These are phyloP conservation scores for Microdochium bolleyi DNA, from an alignment of 2,329 filamentous ascomycete species.

Conservation along the genomic window DNA sequence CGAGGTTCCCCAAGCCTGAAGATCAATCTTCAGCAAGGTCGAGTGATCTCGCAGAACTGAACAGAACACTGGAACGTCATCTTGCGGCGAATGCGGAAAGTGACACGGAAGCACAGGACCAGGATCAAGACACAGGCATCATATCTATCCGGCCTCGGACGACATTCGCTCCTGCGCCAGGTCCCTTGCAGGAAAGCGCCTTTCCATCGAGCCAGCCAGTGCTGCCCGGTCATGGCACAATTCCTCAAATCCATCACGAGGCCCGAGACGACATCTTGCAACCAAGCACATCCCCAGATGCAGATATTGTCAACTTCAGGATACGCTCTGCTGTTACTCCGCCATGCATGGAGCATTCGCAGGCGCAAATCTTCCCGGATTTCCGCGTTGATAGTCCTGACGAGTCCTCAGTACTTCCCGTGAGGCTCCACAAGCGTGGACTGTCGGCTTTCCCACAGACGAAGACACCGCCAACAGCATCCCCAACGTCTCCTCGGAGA, in stretches of 20 bases:
- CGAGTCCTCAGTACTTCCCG: background rate
- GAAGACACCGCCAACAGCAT: background rate
- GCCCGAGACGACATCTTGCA: background rate
- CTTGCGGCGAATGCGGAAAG: background rate
- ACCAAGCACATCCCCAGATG: background rate
- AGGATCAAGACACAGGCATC: background rate
- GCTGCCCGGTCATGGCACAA: background rate
- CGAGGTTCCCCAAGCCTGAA: background rate
- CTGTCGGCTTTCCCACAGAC: background rate
- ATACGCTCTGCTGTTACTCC: background rate
- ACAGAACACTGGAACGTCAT: background rate
- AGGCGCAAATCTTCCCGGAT: background rate
- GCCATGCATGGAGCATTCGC: background rate
- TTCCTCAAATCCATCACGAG: too few species aligned
- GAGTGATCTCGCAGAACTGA: background rate
- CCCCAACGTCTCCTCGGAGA: background rate
- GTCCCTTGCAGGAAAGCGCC: background rate
- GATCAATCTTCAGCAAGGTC: background rate
- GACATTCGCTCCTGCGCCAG: background rate
- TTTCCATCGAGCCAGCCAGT: background rate
- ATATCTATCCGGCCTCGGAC: background rate
- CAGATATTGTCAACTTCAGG: background rate
- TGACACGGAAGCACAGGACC: background rate
- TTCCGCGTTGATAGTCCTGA: background rate
- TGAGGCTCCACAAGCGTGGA: background rate